Conservation (phyloP, 441 rosid species). For the Euphorbia celastroides region DNA sequence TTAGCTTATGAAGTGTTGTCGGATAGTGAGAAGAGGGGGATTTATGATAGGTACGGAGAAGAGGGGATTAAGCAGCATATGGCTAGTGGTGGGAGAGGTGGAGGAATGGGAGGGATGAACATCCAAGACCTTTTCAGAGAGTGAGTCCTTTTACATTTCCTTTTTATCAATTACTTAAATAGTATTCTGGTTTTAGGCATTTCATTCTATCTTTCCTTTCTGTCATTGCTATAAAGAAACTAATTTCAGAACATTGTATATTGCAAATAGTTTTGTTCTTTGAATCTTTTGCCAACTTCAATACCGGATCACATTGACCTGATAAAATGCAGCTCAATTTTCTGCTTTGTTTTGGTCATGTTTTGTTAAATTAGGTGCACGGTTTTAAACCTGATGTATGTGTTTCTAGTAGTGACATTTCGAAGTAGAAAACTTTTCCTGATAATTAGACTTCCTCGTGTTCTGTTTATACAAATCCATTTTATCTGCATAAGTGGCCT, state of each 20-base stretch:
- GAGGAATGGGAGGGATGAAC: slow-evolving; percentile 65
- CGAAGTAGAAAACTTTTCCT: background rate
- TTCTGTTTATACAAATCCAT: background rate
- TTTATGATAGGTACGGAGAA: slow-evolving; percentile 85
- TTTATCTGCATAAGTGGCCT: background rate
- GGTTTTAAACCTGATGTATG: background rate
- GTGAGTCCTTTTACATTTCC: slow-evolving; percentile 22
- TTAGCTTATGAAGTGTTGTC: slow-evolving; percentile 90
- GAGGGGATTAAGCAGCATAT: slow-evolving; percentile 92
- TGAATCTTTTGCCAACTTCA: background rate
- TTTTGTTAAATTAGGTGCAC: background rate
- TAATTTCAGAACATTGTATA: background rate
- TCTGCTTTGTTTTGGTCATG: background rate
- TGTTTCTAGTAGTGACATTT: background rate
- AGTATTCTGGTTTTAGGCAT: background rate
- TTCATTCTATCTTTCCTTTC: background rate
- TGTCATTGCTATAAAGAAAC: background rate
- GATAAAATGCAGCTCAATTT: background rate
- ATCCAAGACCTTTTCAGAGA: slow-evolving; percentile 64
- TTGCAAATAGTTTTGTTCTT: background rate
- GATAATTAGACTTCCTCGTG: background rate
- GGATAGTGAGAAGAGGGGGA: slow-evolving; percentile 70
- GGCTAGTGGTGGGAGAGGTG: slow-evolving; percentile 77
- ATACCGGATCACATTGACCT: background rate
- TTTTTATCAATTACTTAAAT: slow-evolving; percentile 1